These are phyloP conservation scores for Lepidium aucheri DNA, from an alignment of 345 rosid genomes.

Conservation along the genomic window DNA sequence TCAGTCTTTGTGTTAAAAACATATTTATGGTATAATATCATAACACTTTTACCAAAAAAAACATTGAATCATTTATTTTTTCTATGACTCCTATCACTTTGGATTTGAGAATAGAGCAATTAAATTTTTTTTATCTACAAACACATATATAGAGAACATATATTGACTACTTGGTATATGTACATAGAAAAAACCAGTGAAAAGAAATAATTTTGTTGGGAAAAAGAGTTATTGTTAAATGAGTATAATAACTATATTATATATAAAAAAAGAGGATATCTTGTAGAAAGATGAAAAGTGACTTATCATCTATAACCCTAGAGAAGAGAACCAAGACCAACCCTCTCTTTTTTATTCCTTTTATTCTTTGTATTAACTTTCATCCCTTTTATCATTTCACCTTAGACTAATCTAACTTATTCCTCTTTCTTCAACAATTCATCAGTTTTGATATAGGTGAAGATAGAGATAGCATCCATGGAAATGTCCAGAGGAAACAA, in stretches of 20 bases:
- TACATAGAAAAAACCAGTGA: not conserved
- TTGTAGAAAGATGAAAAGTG: constrained; percentile 34
- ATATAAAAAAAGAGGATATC: constrained; percentile 7
- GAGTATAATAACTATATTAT: not conserved
- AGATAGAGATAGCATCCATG: constrained; percentile 29
- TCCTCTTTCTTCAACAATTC: constrained; percentile 19
- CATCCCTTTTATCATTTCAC: constrained; percentile 24
- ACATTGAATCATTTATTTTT: too few species aligned
- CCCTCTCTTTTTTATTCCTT: constrained; percentile 24
- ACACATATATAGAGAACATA: too few species aligned
- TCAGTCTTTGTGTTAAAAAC: too few species aligned
- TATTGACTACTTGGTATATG: too few species aligned
- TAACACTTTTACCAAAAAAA: too few species aligned
- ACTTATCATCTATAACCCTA: constrained; percentile 39
- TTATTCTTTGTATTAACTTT: constrained; percentile 3
- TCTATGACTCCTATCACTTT: too few species aligned
- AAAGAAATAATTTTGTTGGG: not conserved
- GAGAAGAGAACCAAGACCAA: constrained; percentile 20
- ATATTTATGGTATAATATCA: too few species aligned
- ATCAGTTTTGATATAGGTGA: constrained; percentile 8
- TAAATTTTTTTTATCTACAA: too few species aligned
- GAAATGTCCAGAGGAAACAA: constrained; percentile 29
- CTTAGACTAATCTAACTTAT: constrained; percentile 18
- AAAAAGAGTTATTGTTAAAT: not conserved
- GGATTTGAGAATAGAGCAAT: too few species aligned